Evolutionary conservation across 2,329 filamentous ascomycete species (phyloP).

Genomic region (Parascedosporium putredinis): DNA sequence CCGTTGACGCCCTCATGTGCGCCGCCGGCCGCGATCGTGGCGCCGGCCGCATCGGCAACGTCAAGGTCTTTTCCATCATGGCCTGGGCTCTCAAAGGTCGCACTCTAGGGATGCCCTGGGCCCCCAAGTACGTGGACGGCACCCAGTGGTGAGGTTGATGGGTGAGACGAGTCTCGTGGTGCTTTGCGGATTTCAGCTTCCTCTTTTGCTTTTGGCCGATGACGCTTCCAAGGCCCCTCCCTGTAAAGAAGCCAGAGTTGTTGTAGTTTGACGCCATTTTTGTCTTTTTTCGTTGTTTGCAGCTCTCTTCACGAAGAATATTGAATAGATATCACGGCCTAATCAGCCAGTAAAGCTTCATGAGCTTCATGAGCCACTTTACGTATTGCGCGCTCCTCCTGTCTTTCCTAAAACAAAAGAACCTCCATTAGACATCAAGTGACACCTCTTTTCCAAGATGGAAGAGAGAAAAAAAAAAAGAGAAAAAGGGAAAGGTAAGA

Average conservation of each 20-base stretch:
- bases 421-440: no score
- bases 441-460: background rate
- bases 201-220: background rate
- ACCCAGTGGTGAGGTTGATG: constrained; percentile 29
- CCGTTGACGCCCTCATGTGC: constrained; percentile 38
- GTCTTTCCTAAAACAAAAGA: no score
- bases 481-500: constrained; percentile 5
- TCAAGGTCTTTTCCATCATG: constrained; percentile 39
- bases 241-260: no score
- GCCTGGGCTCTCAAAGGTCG: constrained; percentile 42
- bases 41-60: constrained; percentile 33
- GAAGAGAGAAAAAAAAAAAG: background rate
- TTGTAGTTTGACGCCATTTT: no score
- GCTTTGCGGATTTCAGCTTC: background rate
- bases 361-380: no score
- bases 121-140: constrained; percentile 36
- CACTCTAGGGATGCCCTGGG: constrained; percentile 34
- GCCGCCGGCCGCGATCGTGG: constrained; percentile 39
- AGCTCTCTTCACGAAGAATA: no score
- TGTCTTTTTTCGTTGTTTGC: no score
- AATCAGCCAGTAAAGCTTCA: no score
- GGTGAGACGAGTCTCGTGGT: background rate
- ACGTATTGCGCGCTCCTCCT: no score
- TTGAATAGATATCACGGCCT: no score
- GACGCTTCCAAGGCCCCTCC: no score